Base-by-base conservation (phyloP, 2,329 filamentous ascomycete species). In the Hypoxylon sp. region DNA sequence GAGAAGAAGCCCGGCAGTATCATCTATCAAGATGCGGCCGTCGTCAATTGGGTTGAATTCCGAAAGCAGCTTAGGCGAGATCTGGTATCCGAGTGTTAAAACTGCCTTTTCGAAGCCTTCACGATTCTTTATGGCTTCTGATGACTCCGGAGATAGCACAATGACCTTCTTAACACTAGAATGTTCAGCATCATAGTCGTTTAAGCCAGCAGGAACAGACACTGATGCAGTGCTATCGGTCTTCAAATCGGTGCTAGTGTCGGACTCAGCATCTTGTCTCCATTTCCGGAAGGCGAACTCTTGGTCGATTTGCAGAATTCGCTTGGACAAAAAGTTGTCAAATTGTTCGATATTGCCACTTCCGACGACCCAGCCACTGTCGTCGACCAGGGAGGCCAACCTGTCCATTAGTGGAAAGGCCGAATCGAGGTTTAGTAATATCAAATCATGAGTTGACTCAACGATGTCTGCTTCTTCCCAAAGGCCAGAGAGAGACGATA, bases 1-100 rank as follows among this genome's bases (percentile, higher is more conserved):
- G 3, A 69, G 58, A 5, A 68, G 47, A 17, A 56, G 53, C 39
- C 71, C 72, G 14, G 39, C 54, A 24, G 70, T 70, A 46, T 73
- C 72, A 29, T 74, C 72, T 14, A 73, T 64, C 24, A 74, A 33
- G 51, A 72, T 29, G 11, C 46, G 63, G 37, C 44, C 29, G 33
- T 70, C 65, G 11, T 39, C 26, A 1, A 58, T 52, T 1, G 48
- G 9, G 14, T 52, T 9, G 39, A 71, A 67, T 48, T 63, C 24
- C 9, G 39, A 44, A 11, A 44, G 17, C 17, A 44, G 17, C 17
- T 44, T 44, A 8, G 9, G 39, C 9, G 39, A 44, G 39, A 44
- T 17, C 8, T 44, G 39, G 17, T 44, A 9, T 44, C 17, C 5
- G 3, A 44, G 17, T 44, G 6, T 19, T 19, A 17, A 8, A 17